Conservation (phyloP, 2,329 filamentous ascomycete genomes). For the Colletotrichum nymphaeae region DNA sequence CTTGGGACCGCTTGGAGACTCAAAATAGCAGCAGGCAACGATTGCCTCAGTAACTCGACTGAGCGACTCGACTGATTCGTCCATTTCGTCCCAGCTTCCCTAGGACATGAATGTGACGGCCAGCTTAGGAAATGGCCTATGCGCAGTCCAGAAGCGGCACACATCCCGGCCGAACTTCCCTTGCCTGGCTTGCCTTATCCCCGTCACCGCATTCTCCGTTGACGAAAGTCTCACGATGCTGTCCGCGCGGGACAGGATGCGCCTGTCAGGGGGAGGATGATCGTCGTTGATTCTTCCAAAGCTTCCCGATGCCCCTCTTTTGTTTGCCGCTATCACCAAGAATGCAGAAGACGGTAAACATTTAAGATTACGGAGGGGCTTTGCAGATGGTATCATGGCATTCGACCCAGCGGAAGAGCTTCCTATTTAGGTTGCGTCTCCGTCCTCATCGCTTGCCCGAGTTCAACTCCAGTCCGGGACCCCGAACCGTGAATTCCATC, state of each 20-base stretch:
- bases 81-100: constrained; percentile 5
- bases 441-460: constrained; percentile 7
- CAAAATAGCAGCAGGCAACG: constrained; percentile 32
- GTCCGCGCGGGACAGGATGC: constrained; percentile 24
- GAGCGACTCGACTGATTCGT: constrained; percentile 12
- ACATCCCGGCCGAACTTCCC: constrained; percentile 18
- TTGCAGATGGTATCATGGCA: constrained; percentile 32
- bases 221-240: constrained; percentile 31
- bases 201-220: constrained; percentile 15
- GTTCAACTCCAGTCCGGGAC: constrained; percentile 19
- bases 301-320: constrained; percentile 25
- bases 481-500: constrained; percentile 12
- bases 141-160: constrained; percentile 14
- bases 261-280: constrained; percentile 32
- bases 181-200: not conserved
- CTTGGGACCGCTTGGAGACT: not conserved
- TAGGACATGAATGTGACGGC: constrained; percentile 18
- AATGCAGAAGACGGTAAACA: constrained; percentile 34
- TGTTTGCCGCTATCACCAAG: constrained; percentile 31
- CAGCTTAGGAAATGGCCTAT: constrained; percentile 19
- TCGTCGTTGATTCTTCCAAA: constrained; percentile 29
- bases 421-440: constrained; percentile 23
- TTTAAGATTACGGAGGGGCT: constrained; percentile 37
- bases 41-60: constrained; percentile 1
- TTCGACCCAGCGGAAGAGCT: constrained; percentile 16